Evolutionary conservation across 2,329 filamentous ascomycete genomes (phyloP).

Genomic region (Fusarium redolens): DNA sequence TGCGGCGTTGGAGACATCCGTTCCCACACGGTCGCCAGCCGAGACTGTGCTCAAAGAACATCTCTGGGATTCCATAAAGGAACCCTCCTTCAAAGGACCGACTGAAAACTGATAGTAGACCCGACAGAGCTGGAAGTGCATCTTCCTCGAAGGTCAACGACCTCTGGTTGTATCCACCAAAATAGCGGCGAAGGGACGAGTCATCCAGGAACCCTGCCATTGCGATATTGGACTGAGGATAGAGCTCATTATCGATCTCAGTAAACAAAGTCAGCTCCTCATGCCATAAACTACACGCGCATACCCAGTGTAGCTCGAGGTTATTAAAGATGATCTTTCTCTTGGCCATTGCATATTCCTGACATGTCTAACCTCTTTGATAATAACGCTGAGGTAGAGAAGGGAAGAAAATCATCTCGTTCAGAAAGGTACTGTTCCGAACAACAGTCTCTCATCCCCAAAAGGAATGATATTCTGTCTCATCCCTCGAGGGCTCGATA

Average conservation of each 20-base stretch:
- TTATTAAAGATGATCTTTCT: neutral
- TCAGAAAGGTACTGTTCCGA: rapidly evolving
- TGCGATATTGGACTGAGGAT: neutral
- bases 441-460: neutral
- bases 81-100: conserved; percentile 9
- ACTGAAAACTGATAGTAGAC: neutral
- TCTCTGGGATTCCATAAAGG: conserved; percentile 9
- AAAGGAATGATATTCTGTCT: conserved; percentile 8
- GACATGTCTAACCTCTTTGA: conserved; percentile 18
- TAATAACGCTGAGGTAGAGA: neutral
- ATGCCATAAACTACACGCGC: conserved; percentile 12
- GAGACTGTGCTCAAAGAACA: conserved; percentile 10
- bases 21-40: neutral
- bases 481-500: neutral
- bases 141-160: conserved; percentile 1
- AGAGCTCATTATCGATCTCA: neutral
- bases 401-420: neutral
- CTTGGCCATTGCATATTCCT: conserved; percentile 1
- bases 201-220: neutral
- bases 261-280: neutral
- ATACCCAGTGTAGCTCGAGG: conserved; percentile 9
- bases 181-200: neutral
- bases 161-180: rapidly evolving
- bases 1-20: rapidly evolving
- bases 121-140: neutral